Conservation (phyloP, 2,329 filamentous ascomycete species). For the Lachnum nothofagi region DNA sequence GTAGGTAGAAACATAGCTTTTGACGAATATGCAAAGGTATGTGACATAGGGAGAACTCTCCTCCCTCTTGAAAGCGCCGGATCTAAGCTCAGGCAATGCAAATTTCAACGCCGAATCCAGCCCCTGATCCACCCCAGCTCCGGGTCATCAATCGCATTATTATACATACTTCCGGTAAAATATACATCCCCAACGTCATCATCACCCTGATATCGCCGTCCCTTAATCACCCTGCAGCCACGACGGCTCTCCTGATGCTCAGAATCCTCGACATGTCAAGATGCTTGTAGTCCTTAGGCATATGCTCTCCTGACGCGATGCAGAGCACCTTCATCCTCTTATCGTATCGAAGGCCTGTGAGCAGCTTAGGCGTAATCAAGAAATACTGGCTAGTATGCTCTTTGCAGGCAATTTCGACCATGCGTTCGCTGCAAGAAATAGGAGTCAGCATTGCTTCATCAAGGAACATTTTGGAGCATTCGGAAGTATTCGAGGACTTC, state of each 20-base stretch:
- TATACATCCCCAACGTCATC: not conserved
- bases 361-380: constrained; percentile 92
- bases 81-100: not conserved
- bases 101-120: not conserved
- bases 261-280: constrained; percentile 32
- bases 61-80: not conserved
- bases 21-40: no score
- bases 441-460: no score
- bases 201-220: not conserved
- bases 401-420: constrained; percentile 94
- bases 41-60: no score
- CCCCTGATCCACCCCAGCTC: not conserved
- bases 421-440: no score
- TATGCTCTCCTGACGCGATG: constrained; percentile 81
- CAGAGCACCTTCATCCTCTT: constrained; percentile 87
- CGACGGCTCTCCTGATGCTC: constrained; percentile 24
- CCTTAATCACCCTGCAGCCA: constrained; percentile 15
- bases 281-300: constrained; percentile 45
- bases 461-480: no score
- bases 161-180: not conserved
- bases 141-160: not conserved
- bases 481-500: no score
- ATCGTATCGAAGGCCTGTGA: constrained; percentile 80
- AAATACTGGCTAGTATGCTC: constrained; percentile 84
- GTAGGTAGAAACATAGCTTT: no score